These are phyloP conservation scores for Penicillium crustosum DNA, from an alignment of 2,329 filamentous ascomycete genomes.

Conservation along the genomic window DNA sequence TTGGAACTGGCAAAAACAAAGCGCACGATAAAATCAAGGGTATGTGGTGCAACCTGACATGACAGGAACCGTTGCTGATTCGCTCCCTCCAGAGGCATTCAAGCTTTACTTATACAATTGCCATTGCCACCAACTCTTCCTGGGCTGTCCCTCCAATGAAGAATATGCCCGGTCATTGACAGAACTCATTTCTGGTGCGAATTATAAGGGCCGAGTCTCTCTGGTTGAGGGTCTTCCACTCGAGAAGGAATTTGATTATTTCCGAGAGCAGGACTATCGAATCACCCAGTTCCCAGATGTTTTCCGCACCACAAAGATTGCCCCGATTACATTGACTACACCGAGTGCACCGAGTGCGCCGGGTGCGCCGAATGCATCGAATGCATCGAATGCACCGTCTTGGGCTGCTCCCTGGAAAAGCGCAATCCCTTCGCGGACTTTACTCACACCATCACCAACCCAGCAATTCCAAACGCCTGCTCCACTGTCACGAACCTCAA, in stretches of 20 bases:
- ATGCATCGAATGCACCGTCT: slow-evolving; percentile 22
- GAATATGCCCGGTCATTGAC: slow-evolving; percentile 56
- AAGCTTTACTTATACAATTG: slow-evolving; percentile 57
- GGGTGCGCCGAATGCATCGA: slow-evolving; percentile 11
- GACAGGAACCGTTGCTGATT: slow-evolving; percentile 24
- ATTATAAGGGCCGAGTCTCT: slow-evolving; percentile 51
- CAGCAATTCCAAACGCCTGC: slow-evolving; percentile 29
- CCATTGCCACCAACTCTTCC: slow-evolving; percentile 61
- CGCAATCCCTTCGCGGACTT: slow-evolving; percentile 29
- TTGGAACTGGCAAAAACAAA: slow-evolving; percentile 46
- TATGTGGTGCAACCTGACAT: slow-evolving; percentile 28
- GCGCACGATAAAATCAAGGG: slow-evolving; percentile 51
- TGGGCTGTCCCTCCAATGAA: slow-evolving; percentile 60
- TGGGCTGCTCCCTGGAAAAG: slow-evolving; percentile 36
- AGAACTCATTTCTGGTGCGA: slow-evolving; percentile 47
- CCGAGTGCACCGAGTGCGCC: slow-evolving; percentile 18
- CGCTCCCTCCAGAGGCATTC: slow-evolving; percentile 49
- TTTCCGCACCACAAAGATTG: slow-evolving; percentile 55
- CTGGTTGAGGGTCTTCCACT: slow-evolving; percentile 59
- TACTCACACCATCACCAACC: slow-evolving; percentile 40
- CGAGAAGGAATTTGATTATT: slow-evolving; percentile 51
- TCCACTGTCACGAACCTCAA: slow-evolving; percentile 39
- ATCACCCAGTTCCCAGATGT: slow-evolving; percentile 53
- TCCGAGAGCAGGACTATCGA: slow-evolving; percentile 49
- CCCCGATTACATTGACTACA: background rate